Evolutionary conservation across 2,329 filamentous ascomycete species (phyloP).

Genomic region (Sclerotinia borealis): DNA sequence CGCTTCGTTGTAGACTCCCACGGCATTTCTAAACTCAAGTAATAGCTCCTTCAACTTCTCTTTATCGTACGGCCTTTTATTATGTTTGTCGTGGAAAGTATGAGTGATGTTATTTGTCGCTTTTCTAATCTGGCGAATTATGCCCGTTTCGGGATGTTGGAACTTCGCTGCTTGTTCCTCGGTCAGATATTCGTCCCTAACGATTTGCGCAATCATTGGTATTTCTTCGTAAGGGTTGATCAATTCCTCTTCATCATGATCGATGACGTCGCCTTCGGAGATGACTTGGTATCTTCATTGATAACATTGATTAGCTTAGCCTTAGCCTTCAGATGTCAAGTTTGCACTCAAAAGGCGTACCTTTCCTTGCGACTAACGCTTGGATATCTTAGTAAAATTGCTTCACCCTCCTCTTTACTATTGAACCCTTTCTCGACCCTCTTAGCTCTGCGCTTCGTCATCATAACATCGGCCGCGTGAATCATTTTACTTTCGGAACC

Average conservation of each 20-base stretch:
- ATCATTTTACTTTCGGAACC: conserved; percentile 38
- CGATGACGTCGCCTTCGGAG: conserved; percentile 70
- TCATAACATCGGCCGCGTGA: conserved; percentile 51
- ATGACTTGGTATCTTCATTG: conserved; percentile 62
- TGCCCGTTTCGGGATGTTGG: conserved; percentile 64
- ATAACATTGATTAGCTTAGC: not conserved
- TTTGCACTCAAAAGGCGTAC: conserved; percentile 37
- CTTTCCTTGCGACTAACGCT: conserved; percentile 63
- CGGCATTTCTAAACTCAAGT: conserved; percentile 63
- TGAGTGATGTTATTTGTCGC: conserved; percentile 37
- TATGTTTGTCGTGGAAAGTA: conserved; percentile 38
- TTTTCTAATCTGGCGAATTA: conserved; percentile 70
- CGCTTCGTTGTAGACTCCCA: conserved; percentile 71
- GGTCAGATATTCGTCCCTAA: conserved; percentile 72
- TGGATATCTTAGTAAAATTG: conserved; percentile 76
- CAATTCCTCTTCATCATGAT: conserved; percentile 70
- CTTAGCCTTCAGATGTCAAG: not conserved
- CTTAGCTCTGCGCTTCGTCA: conserved; percentile 43
- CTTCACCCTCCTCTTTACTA: conserved; percentile 40
- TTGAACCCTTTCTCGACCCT: conserved; percentile 41
- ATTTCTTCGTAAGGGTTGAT: conserved; percentile 74
- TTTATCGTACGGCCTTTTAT: conserved; percentile 45
- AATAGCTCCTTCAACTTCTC: conserved; percentile 51
- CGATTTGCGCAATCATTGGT: conserved; percentile 59
- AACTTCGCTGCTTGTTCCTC: conserved; percentile 61